Base-by-base conservation (phyloP, 2,329 filamentous ascomycete species). In the Fusarium papillatum region DNA sequence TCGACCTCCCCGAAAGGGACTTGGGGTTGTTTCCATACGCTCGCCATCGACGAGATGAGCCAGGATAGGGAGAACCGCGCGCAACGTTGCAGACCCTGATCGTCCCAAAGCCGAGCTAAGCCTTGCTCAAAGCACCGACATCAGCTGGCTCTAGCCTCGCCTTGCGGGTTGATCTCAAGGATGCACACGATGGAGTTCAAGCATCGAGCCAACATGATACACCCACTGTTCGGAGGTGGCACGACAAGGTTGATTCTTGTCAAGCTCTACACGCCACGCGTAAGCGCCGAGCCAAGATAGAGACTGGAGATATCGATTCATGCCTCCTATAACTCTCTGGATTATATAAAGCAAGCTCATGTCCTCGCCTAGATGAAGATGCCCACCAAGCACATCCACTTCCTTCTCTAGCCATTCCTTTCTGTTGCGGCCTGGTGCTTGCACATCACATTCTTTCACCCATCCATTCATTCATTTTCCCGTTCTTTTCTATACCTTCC, bases 381-480 rank as follows among this genome's bases (percentile, higher is more conserved):
- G 17, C 26, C n/a, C 22, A 48, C 61, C 31, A 61, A 70, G 61
- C 62, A 66, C 63, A 31, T 31, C 62, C 43, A 39, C 22, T 70
- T 60, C 22, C 48, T 67, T 57, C 50, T 67, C 22, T 66, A 67
- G 69, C 65, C 73, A 70, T 55, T 70, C 74, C 34, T 62, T 67
- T 67, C 36, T 59, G 19, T 50, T 64, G 53, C 46, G 70, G 77
- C 76, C 74, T 68, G 71, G 74, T 64, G 76, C 76, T 77, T 64
- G 66, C 55, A 68, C 41, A 55, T 6, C 31, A 53, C 36, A 31
- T 68, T 69, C 46, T 7, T 22, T 55, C 60, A 24, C 26, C 36
- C 34, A 16, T 64, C 59, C 31, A 65, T 64, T 24, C 24, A 46
- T 26, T 39, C 46, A 26, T 19, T 64, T 36, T 46, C 59, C 48